These are phyloP conservation scores for Syzygium grande DNA, from an alignment of 345 rosid species.

Conservation along the genomic window DNA sequence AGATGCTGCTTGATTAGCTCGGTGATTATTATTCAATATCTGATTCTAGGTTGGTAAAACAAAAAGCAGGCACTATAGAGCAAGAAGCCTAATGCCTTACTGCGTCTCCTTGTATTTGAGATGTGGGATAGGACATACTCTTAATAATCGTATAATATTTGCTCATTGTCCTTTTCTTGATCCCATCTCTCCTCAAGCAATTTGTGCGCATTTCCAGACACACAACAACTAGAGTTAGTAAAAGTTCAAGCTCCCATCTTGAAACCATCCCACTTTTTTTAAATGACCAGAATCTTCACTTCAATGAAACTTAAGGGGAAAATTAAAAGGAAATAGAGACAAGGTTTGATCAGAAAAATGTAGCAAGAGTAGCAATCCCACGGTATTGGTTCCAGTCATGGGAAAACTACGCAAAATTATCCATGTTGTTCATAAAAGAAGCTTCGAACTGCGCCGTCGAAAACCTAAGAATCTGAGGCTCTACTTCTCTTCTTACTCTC, in stretches of 20 bases:
- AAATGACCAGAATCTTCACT: not conserved
- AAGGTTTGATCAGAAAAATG: not conserved
- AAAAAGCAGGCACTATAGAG: not conserved
- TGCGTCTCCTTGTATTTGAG: not conserved
- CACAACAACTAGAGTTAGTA: not conserved
- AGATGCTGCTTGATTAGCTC: not conserved
- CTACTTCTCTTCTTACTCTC: not conserved
- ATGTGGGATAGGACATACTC: not conserved
- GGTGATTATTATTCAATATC: not conserved
- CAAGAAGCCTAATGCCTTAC: not conserved
- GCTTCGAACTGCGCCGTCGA: not conserved
- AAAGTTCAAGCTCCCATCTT: not conserved
- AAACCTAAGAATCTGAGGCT: not conserved
- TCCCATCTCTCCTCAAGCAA: not conserved
- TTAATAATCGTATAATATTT: not conserved
- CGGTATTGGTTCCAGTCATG: not conserved
- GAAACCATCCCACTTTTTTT: not conserved
- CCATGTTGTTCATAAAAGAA: accelerated
- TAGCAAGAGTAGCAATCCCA: not conserved
- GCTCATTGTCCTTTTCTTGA: not conserved
- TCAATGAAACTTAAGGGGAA: not conserved
- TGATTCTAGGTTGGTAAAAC: not conserved
- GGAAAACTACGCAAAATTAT: not conserved
- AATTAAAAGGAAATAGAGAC: not conserved
- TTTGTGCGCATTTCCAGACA: not conserved